Evolutionary conservation across 192 early-diverging fungal species (phyloP), one percentile per base, ranked within the genome.

Genomic region (Rhizophagus clarus): DNA sequence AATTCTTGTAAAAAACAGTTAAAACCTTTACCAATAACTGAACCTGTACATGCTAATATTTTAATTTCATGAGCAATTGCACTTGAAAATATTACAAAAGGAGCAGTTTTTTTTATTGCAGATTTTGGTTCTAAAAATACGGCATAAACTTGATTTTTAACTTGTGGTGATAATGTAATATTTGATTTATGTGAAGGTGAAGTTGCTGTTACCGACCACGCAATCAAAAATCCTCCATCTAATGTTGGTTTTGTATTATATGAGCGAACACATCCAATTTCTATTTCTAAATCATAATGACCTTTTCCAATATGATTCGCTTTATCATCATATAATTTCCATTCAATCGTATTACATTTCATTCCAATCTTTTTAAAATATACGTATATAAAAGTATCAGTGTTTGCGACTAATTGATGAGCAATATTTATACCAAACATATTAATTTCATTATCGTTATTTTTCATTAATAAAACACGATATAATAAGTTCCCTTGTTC

Each of bases 41-140:
- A 68, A 31, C 66, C 66, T 68, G 66, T 17, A 68, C 66, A 68
- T 20, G 66, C 66, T 31, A 68, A 68, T 20, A 68, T 68, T 68
- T 68, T 68, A 32, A 32, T 68, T 68, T 68, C 66, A 31, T 20
- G 4, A 32, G 66, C 66, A 32, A 14, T 68, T 31, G 66, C 37
- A 31, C 66, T 31, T 14, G 66, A 68, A 68, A 68, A 68, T 68
- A 68, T 68, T 31, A 68, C 66, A 34, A 68, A 68, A 37, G 66
- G 66, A 1, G 32, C 15, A 34, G 66, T 34, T 34, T 68, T 68
- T 8, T 4, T 31, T 14, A 2, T 31, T 3, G 32, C 66, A 34
- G 29, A 32, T 15, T 68, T 68, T 34, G 29, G 66, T 68, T 32
- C 7, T 31, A 68, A 17, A 20, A 68, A 68, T 68, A 32, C 66